Percentiles rank a stretch among this genome's conserved stretches.
These are phyloP conservation scores for Rhodocollybia butyracea DNA, from an alignment of 768 basidiomycete genomes.

Conservation along the genomic window DNA sequence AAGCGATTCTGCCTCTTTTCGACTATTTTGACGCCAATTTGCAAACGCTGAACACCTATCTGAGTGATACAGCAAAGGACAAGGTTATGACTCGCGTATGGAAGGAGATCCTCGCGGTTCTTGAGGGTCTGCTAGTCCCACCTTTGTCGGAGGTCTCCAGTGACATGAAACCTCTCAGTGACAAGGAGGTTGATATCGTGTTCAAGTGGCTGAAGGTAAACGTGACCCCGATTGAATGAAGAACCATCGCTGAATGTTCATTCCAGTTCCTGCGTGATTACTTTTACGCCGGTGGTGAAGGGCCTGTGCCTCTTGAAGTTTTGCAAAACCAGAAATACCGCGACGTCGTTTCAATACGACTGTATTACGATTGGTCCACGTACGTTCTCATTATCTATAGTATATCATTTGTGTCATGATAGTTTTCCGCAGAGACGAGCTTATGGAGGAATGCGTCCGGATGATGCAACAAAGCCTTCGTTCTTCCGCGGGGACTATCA, in stretches of 20 bases:
- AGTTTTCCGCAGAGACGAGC: constrained; percentile 52
- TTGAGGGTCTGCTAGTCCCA: constrained; percentile 89
- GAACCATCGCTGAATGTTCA: constrained; percentile 2
- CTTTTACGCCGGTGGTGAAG: constrained; percentile 93
- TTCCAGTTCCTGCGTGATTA: constrained; percentile 89
- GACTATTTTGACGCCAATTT: constrained; percentile 96
- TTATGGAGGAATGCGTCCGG: constrained; percentile 94
- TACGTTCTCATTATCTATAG: constrained; percentile 33
- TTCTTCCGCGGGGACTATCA: constrained; percentile 60
- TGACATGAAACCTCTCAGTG: constrained; percentile 87
- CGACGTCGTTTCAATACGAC: constrained; percentile 81
- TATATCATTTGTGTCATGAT: neutral
- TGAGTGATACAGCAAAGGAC: constrained; percentile 82
- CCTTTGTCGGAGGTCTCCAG: constrained; percentile 82
- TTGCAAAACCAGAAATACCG: constrained; percentile 95
- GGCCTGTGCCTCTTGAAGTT: constrained; percentile 79
- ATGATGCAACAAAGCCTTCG: constrained; percentile 90
- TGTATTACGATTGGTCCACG: constrained; percentile 98
- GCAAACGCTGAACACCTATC: constrained; percentile 83
- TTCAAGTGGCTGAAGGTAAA: constrained; percentile 94
- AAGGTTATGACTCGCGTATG: constrained; percentile 92
- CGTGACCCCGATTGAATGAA: neutral
- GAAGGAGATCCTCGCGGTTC: constrained; percentile 88
- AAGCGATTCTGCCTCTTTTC: constrained; percentile 86
- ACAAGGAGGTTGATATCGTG: constrained; percentile 98